These are phyloP conservation scores for Phytophthora hibernalis DNA, from an alignment of 352 stramenopile genomes.

Conservation along the genomic window DNA sequence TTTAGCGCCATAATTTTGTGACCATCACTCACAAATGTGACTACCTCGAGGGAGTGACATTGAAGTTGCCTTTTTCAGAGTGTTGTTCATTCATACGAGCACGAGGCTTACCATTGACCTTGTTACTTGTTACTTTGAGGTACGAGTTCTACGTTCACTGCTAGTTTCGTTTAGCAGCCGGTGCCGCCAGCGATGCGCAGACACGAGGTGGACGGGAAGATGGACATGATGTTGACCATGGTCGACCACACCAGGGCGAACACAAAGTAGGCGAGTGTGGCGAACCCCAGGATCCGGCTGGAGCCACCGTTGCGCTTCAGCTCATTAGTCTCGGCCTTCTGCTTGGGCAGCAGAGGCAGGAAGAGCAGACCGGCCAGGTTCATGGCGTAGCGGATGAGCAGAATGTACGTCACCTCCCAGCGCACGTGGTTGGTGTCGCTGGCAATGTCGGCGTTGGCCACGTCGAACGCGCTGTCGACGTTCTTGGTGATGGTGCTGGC, in stretches of 20 bases:
- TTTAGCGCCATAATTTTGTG: not conserved
- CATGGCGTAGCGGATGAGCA: constrained; percentile 53
- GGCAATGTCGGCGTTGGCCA: constrained; percentile 48
- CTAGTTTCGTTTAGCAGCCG: constrained; percentile 36
- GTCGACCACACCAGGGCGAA: constrained; percentile 40
- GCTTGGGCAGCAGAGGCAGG: constrained; percentile 49
- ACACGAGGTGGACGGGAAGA: constrained; percentile 38
- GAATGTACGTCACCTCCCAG: constrained; percentile 49
- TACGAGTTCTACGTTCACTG: not conserved
- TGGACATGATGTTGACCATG: constrained; percentile 47
- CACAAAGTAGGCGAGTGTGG: constrained; percentile 47
- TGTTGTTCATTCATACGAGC: not conserved
- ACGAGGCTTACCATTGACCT: constrained; percentile 3
- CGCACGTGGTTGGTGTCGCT: constrained; percentile 46
- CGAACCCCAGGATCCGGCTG: constrained; percentile 43
- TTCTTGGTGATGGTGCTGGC: constrained; percentile 49
- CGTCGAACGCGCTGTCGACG: constrained; percentile 45
- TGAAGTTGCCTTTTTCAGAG: constrained; percentile 22
- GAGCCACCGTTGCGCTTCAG: constrained; percentile 48
- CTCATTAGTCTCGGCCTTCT: constrained; percentile 57
- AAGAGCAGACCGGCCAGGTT: constrained; percentile 40
- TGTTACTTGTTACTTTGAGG: constrained; percentile 6
- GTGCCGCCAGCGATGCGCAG: constrained; percentile 39
- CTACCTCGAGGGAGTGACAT: constrained; percentile 3
- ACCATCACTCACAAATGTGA: constrained; percentile 19